A percentile compares a stretch with the other conserved stretches of the same genome.
These are phyloP conservation scores for Excoecaria agallocha DNA, from an alignment of 345 rosid species.

Conservation along the genomic window DNA sequence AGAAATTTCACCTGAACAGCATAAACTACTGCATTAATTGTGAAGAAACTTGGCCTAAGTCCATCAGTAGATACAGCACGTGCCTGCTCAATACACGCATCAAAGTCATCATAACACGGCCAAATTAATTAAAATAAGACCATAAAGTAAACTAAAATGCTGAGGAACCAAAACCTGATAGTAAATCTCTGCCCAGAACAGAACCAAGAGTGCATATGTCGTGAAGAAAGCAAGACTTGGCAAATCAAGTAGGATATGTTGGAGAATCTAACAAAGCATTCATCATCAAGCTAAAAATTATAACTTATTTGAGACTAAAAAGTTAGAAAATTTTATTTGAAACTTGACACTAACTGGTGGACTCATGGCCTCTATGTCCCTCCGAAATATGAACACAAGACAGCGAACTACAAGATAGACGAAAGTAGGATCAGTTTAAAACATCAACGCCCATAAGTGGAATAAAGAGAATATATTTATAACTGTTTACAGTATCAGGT, in stretches of 20 bases:
- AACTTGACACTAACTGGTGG: conserved; percentile 43
- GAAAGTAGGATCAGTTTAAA: not conserved
- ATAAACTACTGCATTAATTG: conserved; percentile 70
- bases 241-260: conserved; percentile 73
- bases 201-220: conserved; percentile 79
- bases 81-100: conserved; percentile 46
- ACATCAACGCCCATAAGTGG: not conserved
- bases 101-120: conserved; percentile 9
- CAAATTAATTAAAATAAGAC: not conserved
- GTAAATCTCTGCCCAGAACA: conserved; percentile 97
- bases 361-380: conserved; percentile 53
- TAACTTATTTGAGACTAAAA: not conserved
- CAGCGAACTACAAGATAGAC: conserved; percentile 51
- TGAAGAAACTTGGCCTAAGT: conserved; percentile 73
- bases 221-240: conserved; percentile 94
- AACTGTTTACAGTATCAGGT: conserved; percentile 2
- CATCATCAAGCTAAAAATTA: conserved; percentile 9
- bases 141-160: not conserved
- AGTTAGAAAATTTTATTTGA: not conserved
- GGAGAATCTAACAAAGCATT: conserved; percentile 48
- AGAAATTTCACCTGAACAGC: conserved; percentile 66
- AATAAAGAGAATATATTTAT: not conserved
- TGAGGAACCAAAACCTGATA: conserved; percentile 54
- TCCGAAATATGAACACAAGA: conserved; percentile 67
- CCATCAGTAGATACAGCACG: conserved; percentile 84